Base-by-base conservation (phyloP, 257 asterid genomes). In the Solanum infundibuliforme region DNA sequence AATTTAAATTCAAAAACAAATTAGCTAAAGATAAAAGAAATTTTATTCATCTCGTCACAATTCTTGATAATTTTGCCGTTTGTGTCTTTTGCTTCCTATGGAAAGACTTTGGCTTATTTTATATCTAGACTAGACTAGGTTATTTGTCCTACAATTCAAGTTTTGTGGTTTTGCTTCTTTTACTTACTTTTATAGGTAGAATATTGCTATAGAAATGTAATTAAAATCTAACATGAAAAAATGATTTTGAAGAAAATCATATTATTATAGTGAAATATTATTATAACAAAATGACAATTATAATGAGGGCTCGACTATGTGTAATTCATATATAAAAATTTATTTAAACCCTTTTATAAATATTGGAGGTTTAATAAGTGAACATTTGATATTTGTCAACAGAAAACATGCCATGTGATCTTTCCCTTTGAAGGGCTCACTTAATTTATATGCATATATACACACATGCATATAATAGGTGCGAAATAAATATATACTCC, bases 391-490 rank as follows among this genome's bases (percentile, higher is more conserved):
- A 60, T 34, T 75, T 43, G 55, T 52, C 41, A 25, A 34, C 72
- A 83, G 87, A 87, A 25, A 90, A 92, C 98, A 94, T 88, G 74
- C 90, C 98, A 94, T 93, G 97, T 95, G 98, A 88, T 85, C 16
- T 91, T 72, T 34, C 91, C 92, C 90, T 91, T 89, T 84, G 83
- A 76, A 76, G 83, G 83, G 83, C 16, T 76, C 3, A 29, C 58
- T 31, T 55, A 76, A 76, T 79, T 79, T 79, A 79, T 79, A n/a
- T 13, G 35, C 12, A 76, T n/a, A 76, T 38, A 41, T 4, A 25
- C 5, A 77, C 7, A 39, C 65, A 38, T 43, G 14, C n/a, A 16
- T 43, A 16, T 27, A 79, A 79, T 43, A 12, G 6, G 7, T 62
- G 31, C 11, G 10, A 55, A 55, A 7, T 55, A 55, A 55, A 55